A percentile compares a stretch with the other conserved stretches of the same genome.
These are phyloP conservation scores for Lepidium sativum DNA, from an alignment of 345 rosid genomes.

Conservation along the genomic window DNA sequence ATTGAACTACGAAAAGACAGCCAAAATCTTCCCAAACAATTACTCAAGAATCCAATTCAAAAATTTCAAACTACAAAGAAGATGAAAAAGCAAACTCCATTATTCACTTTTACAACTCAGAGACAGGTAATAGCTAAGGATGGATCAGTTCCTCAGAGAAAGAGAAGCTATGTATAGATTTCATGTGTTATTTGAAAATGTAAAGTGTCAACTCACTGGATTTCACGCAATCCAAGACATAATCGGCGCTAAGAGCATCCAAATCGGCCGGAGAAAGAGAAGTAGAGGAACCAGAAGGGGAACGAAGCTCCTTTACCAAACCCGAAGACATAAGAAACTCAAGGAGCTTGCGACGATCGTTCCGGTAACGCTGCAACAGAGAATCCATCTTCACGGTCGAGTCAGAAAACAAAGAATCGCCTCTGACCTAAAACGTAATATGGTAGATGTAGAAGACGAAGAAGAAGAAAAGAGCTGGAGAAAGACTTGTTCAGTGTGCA, in stretches of 20 bases:
- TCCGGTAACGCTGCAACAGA: conserved; percentile 57
- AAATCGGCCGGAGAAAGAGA: conserved; percentile 48
- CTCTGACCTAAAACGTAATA: not conserved
- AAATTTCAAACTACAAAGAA: not conserved
- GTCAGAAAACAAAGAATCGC: not conserved
- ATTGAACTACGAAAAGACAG: not conserved
- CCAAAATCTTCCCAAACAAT: not conserved
- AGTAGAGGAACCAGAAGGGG: conserved; percentile 38
- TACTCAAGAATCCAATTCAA: not conserved
- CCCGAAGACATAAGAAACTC: conserved; percentile 65
- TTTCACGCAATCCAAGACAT: conserved; percentile 51
- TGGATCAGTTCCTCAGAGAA: not conserved
- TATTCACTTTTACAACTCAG: not conserved
- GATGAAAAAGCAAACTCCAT: not conserved
- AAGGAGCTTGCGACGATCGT: conserved; percentile 84
- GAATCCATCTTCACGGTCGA: conserved; percentile 21
- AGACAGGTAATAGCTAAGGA: not conserved
- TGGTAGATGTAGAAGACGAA: not conserved
- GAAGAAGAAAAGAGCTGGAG: not conserved
- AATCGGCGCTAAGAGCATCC: conserved; percentile 70
- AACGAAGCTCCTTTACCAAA: conserved; percentile 45
- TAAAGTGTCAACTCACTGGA: conserved; percentile 38
- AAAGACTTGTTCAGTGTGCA: conserved; percentile 2
- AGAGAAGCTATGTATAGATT: not conserved
- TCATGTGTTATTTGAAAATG: not conserved